Evolutionary conservation across 1,284 basidiomycete genomes (phyloP), one percentile per base, ranked within the genome.

Genomic region (Leucoagaricus sp.): DNA sequence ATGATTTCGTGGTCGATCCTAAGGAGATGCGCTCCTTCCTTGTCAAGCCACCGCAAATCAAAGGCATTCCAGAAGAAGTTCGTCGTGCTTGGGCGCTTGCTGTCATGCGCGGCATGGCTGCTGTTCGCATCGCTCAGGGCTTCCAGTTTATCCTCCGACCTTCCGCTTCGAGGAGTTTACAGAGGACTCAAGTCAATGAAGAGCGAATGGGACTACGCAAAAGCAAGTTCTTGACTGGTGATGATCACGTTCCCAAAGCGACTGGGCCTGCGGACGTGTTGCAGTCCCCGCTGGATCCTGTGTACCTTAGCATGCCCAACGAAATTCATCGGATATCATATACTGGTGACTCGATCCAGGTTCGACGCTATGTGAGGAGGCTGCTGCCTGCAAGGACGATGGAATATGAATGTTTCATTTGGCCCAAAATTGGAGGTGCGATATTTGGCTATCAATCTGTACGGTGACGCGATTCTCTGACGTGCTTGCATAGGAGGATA

Each of bases 291-390:
- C 74, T 74, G 51, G 83, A 88, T 46, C 90, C 94, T 0, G 89
- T 98, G 21, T 98, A 92, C 74, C 80, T 98, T 52, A 94, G 93
- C 63, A 94, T 96, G 83, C 91, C 89, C 67, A 97, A 96, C 69
- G 94, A 98, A 71, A 94, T 98, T 49, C 96, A 98, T 71, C 82
- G 91, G 26, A 88, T 98, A 62, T 87, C 89, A 19, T 98, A 95
- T 56, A 87, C 85, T 19, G 91, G 91, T 17, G 91, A 95, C 63
- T 83, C 87, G 19, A 93, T 98, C 60, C 89, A 94, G 64, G 94
- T 98, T 9, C 84, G 90, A 66, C 81, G 94, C 21, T 95, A 95
- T 69, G 89, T 95, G 21, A 81, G 94, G 45, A 83, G 90, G 61
- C 83, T 91, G 73, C 83, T 81, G 31, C 80, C 70, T 64, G 84